phyloP scores from a whole-genome alignment of 495 filamentous ascomycete genomes.

The Podospora pseudocomata region DNA sequence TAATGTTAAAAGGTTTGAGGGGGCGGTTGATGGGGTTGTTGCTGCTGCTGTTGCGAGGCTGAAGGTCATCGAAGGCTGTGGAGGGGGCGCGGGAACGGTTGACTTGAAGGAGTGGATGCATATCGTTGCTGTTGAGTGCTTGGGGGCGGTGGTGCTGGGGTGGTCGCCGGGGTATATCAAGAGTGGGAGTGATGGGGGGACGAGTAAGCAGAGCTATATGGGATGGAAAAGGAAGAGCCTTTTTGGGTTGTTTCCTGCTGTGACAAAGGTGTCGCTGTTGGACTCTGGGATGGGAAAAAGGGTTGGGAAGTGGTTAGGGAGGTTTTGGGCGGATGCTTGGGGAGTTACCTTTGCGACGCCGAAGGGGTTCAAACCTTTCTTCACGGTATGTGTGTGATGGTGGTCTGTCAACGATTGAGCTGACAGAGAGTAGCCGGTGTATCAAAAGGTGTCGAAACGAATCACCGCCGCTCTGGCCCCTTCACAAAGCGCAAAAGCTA shows the following conservation, averaged over 20 bases:
- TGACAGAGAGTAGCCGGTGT: slow-evolving; percentile 23
- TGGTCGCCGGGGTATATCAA: slow-evolving; percentile 41
- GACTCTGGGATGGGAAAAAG: slow-evolving; percentile 11
- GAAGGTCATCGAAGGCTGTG: slow-evolving; percentile 16
- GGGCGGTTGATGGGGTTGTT: slow-evolving; percentile 34
- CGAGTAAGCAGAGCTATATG: slow-evolving; percentile 33
- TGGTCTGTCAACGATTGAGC: not conserved
- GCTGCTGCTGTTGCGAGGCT: slow-evolving; percentile 24
- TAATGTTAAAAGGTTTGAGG: slow-evolving; percentile 38
- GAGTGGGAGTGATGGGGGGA: slow-evolving; percentile 34
- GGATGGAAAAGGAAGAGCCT: slow-evolving; percentile 38
- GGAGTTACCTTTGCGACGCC: slow-evolving; percentile 31
- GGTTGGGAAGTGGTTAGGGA: slow-evolving; percentile 3
- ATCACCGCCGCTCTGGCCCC: slow-evolving; percentile 21
- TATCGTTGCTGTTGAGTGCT: slow-evolving; percentile 40
- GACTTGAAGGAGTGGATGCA: slow-evolving; percentile 45
- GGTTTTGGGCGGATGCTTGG: slow-evolving; percentile 28
- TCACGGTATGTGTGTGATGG: slow-evolving; percentile 23
- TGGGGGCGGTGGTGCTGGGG: slow-evolving; percentile 38
- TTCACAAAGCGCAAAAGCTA: not conserved
- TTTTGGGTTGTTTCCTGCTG: slow-evolving; percentile 34
- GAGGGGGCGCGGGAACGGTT: slow-evolving; percentile 21
- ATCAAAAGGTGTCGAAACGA: slow-evolving; percentile 28
- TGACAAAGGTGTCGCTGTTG: slow-evolving; percentile 19
- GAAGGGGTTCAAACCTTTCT: slow-evolving; percentile 35